Evolutionary conservation across 2,329 filamentous ascomycete genomes (phyloP), one percentile per base, ranked within the genome.

Genomic region (Aspergillus sp.): DNA sequence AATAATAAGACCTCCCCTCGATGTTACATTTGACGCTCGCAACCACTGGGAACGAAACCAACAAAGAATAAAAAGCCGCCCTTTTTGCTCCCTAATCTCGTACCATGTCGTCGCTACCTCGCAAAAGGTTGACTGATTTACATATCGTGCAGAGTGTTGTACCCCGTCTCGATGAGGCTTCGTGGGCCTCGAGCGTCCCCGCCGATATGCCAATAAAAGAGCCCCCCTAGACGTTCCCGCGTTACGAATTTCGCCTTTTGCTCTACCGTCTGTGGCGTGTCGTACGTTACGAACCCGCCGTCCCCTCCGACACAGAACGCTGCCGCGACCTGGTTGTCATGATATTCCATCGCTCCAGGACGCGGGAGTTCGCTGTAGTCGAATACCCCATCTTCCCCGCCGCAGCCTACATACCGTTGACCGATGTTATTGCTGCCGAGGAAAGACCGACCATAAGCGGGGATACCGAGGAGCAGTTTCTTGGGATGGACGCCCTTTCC

Each of bases 161-260:
- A 86, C 4, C 86, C 86, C 33, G 84, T 83, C 53, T 80, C 80
- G 23, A 89, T 82, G 59, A 90, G 67, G 67, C 86, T 89, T 63
- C 82, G 75, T 8, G 72, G 64, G 2, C 79, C 83, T n/a, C 75
- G 71, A 7, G 83, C 82, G 76, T 95, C 90, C 3, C 84, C 86
- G 14, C 88, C 87, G n/a, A 86, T 89, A 53, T 88, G 86, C 88
- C 89, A 93, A 73, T 93, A 95, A 72, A 92, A 93, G 8, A 95
- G 75, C 0, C 90, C 90, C 27, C 87, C 90, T 17, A 95, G 77
- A 27, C 84, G 83, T 65, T 88, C 87, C 66, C 89, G 83, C 66
- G 85, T 88, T 72, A 87, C 90, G 71, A 88, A 93, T 6, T 80
- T 77, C 2, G 88, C 90, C 76, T 95, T 95, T 72, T 86, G 83